Percentiles rank a stretch among this genome's conserved stretches.
Evolutionary conservation across 441 rosid species (phyloP).

Genomic region (Cnidoscolus chayamansa): DNA sequence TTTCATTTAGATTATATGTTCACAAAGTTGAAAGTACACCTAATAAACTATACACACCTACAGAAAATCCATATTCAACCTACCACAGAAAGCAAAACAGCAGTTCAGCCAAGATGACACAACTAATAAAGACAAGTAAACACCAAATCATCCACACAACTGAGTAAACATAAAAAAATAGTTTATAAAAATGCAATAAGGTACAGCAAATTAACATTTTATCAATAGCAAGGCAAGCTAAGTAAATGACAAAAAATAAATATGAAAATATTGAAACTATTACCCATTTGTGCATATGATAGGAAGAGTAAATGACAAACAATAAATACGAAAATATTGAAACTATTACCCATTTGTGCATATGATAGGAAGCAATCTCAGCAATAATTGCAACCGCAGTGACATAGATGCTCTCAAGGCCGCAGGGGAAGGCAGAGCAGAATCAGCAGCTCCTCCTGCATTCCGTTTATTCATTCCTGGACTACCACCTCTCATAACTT

Average conservation of each 20-base stretch:
- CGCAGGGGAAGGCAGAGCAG: slow-evolving; percentile 66
- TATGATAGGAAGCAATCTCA: slow-evolving; percentile 77
- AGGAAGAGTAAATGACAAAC: slow-evolving; percentile 37
- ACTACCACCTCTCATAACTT: slow-evolving; percentile 81
- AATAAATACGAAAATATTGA: background rate
- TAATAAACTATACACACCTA: background rate
- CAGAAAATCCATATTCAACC: background rate
- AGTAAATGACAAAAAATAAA: background rate
- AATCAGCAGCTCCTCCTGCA: slow-evolving; percentile 44
- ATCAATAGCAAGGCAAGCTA: slow-evolving; percentile 1
- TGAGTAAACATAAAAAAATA: background rate
- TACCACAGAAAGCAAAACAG: background rate
- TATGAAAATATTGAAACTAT: slow-evolving; percentile 11
- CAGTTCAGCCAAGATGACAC: background rate
- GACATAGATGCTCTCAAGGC: slow-evolving; percentile 90
- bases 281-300: slow-evolving; percentile 77
- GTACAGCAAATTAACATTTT: background rate
- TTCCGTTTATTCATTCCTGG: slow-evolving; percentile 77
- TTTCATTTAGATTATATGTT: background rate
- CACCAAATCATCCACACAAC: background rate
- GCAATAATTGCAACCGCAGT: slow-evolving; percentile 80
- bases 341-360: slow-evolving; percentile 65
- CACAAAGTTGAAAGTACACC: background rate
- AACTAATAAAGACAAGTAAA: background rate
- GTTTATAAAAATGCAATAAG: background rate